Conservation (phyloP, 768 basidiomycete genomes). For the Tricholoma hemisulphureum region DNA sequence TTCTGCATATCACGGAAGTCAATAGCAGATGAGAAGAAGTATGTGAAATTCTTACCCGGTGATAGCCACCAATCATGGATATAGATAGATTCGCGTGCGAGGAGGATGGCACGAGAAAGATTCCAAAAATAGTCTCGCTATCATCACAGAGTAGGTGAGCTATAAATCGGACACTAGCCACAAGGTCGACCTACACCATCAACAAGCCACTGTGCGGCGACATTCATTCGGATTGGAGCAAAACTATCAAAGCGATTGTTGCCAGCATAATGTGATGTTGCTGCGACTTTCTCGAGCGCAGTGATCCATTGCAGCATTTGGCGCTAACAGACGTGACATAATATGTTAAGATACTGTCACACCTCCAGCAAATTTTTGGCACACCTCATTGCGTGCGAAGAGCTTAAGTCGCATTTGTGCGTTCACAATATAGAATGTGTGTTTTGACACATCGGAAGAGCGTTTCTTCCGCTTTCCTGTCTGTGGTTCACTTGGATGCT, state of each 20-base stretch:
- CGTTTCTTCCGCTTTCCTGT: constrained; percentile 46
- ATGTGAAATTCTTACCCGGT: constrained; percentile 51
- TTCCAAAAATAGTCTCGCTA: constrained; percentile 99
- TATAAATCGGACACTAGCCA: background rate
- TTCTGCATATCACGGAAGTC: constrained; percentile 43
- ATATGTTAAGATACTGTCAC: constrained; percentile 3
- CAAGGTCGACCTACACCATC: constrained; percentile 70
- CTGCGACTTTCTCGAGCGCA: constrained; percentile 77
- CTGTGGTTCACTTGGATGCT: constrained; percentile 20
- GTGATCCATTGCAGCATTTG: constrained; percentile 99
- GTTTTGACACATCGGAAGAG: constrained; percentile 73
- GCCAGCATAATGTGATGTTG: constrained; percentile 72
- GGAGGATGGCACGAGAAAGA: constrained; percentile 82
- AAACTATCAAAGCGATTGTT: constrained; percentile 92
- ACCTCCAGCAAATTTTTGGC: constrained; percentile 9
- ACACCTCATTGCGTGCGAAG: constrained; percentile 82
- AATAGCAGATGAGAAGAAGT: background rate
- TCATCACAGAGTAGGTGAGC: constrained; percentile 1
- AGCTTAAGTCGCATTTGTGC: constrained; percentile 87
- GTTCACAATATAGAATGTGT: constrained; percentile 93
- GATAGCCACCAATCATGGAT: constrained; percentile 99
- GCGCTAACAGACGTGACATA: constrained; percentile 44
- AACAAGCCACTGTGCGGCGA: constrained; percentile 96
- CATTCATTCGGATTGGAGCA: constrained; percentile 88
- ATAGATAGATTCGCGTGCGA: constrained; percentile 86